Conservation (phyloP, 2,329 filamentous ascomycete genomes). For the Aspergillus quadricinctus region DNA sequence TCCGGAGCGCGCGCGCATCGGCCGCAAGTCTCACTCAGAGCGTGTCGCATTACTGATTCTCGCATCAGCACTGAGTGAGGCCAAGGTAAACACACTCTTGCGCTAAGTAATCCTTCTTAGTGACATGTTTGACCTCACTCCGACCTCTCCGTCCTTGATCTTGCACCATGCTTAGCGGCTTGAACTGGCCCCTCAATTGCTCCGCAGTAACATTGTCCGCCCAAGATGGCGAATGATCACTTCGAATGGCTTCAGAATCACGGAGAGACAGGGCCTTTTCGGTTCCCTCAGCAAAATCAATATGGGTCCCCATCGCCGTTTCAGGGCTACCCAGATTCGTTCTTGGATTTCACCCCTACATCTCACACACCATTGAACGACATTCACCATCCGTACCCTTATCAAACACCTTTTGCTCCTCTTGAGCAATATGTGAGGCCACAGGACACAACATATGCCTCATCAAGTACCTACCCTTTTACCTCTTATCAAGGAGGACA, state of each 20-base stretch:
- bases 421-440: background rate
- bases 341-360: background rate
- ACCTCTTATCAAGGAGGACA: background rate
- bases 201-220: background rate
- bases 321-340: background rate
- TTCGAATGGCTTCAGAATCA: slow-evolving; percentile 16
- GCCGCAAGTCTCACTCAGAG: background rate
- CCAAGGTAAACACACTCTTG: background rate
- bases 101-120: background rate
- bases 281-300: background rate
- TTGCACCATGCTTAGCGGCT: background rate
- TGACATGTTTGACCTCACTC: background rate
- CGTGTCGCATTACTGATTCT: background rate
- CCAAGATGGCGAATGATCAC: slow-evolving; percentile 16
- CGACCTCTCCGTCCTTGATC: background rate
- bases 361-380: background rate
- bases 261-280: slow-evolving; percentile 2
- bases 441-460: background rate
- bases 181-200: background rate
- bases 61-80: background rate
- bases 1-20: background rate
- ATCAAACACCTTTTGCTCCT: background rate
- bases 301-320: background rate
- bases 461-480: background rate
- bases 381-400: background rate